A percentile compares a stretch with the other conserved stretches of the same genome.
phyloP scores from a whole-genome alignment of 768 basidiomycete genomes.

The Guyanaporus albipodus region DNA sequence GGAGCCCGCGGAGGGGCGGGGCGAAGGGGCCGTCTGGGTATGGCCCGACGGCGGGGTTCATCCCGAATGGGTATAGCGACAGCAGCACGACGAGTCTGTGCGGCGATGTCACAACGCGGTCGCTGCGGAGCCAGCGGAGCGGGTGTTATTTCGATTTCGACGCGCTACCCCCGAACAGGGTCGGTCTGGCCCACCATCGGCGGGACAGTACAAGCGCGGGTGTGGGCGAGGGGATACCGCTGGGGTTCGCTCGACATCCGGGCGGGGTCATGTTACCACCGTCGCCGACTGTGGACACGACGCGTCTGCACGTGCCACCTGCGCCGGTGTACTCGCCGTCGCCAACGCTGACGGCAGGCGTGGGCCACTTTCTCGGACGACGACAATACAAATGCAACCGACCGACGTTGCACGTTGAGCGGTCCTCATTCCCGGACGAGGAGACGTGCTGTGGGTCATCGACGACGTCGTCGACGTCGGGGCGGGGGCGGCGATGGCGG shows the following conservation, averaged over 20 bases:
- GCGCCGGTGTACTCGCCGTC: neutral
- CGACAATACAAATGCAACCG: constrained; percentile 31
- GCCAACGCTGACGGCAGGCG: neutral
- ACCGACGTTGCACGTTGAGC: neutral
- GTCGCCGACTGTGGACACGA: neutral
- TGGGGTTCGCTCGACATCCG: no score
- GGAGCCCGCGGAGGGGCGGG: neutral
- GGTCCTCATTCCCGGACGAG: neutral
- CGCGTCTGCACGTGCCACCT: neutral
- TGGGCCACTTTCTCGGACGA: constrained; percentile 17
- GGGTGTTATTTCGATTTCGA: constrained; percentile 29
- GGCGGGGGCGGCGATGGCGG: neutral
- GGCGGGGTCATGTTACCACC: neutral
- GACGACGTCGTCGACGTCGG: neutral
- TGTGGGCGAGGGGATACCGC: neutral
- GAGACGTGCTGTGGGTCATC: no score
- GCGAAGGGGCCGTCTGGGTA: constrained; percentile 4
- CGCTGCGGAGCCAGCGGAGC: constrained; percentile 16
- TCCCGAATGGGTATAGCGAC: constrained; percentile 14
- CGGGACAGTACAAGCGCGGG: neutral
- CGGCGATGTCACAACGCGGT: constrained; percentile 6
- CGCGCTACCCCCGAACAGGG: constrained; percentile 12
- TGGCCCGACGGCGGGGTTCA: constrained; percentile 31
- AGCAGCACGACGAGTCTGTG: constrained; percentile 7
- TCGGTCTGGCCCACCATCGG: neutral